Conservation (phyloP, 768 basidiomycete genomes). For the Mrakia blollopis region DNA sequence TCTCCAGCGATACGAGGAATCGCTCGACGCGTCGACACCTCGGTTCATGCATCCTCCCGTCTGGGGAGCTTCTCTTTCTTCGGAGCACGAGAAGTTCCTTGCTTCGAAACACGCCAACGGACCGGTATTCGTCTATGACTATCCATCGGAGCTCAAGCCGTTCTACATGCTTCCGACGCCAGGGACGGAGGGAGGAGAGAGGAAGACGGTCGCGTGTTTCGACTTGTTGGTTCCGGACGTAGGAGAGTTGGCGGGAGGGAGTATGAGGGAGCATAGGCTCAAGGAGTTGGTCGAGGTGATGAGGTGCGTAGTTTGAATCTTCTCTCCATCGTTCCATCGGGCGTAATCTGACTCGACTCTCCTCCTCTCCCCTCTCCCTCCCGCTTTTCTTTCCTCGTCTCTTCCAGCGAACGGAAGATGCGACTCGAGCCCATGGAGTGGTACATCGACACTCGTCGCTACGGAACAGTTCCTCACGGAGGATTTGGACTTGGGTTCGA, state of each 20-base stretch:
- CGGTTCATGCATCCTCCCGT: conserved; percentile 52
- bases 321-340: not conserved
- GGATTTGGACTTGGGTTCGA: conserved; percentile 98
- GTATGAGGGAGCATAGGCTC: conserved; percentile 56
- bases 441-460: conserved; percentile 77
- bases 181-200: conserved; percentile 30
- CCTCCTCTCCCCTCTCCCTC: not conserved
- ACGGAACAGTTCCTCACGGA: conserved; percentile 83
- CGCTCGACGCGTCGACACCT: conserved; percentile 40
- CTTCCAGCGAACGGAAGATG: conserved; percentile 38
- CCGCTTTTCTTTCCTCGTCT: conserved; percentile 8
- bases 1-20: conserved; percentile 46
- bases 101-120: conserved; percentile 62
- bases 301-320: not conserved
- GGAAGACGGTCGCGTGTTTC: conserved; percentile 79
- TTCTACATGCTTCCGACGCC: conserved; percentile 74
- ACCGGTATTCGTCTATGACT: conserved; percentile 88
- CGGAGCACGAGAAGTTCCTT: conserved; percentile 91
- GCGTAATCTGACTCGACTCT: not conserved
- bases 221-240: conserved; percentile 82
- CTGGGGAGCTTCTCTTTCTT: conserved; percentile 70
- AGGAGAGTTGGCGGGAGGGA: conserved; percentile 90
- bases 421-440: conserved; percentile 48
- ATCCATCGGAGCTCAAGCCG: conserved; percentile 75
- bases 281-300: conserved; percentile 49